A percentile compares a stretch with the other conserved stretches of the same genome.
phyloP scores from a whole-genome alignment of 371 early-diverging fungal species.

The Phascolomyces articulosus region DNA sequence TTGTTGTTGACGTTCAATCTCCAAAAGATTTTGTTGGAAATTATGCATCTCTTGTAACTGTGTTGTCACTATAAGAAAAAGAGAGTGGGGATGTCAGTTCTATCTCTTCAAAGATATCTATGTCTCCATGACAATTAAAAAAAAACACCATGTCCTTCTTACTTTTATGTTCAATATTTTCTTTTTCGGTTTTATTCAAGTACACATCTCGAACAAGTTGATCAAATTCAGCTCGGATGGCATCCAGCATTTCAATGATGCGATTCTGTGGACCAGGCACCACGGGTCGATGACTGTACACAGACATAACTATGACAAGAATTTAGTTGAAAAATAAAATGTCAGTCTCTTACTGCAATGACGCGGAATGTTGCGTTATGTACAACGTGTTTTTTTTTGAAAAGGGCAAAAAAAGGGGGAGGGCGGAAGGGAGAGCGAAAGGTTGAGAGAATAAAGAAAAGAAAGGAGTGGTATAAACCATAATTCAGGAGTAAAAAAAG shows the following conservation, averaged over 20 bases:
- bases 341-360: neutral
- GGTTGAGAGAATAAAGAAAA: no score
- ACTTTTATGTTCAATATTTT: constrained; percentile 92
- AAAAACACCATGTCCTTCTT: constrained; percentile 15
- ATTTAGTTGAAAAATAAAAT: neutral
- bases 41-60: constrained; percentile 82
- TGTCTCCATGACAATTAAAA: neutral
- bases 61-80: constrained; percentile 50
- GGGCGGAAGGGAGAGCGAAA: no score
- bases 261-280: constrained; percentile 75
- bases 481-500: no score
- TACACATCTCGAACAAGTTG: constrained; percentile 78
- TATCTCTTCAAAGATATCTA: no score
- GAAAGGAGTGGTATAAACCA: no score
- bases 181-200: constrained; percentile 78
- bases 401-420: no score
- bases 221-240: constrained; percentile 85
- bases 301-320: constrained; percentile 39
- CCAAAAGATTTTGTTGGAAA: constrained; percentile 80
- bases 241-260: constrained; percentile 84
- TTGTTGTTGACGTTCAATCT: constrained; percentile 82
- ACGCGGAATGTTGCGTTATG: neutral
- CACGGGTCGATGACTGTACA: constrained; percentile 89
- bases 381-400: no score
- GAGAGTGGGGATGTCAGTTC: no score